phyloP scores from a whole-genome alignment of 2,329 filamentous ascomycete species.

The Triangularia verruculosa region DNA sequence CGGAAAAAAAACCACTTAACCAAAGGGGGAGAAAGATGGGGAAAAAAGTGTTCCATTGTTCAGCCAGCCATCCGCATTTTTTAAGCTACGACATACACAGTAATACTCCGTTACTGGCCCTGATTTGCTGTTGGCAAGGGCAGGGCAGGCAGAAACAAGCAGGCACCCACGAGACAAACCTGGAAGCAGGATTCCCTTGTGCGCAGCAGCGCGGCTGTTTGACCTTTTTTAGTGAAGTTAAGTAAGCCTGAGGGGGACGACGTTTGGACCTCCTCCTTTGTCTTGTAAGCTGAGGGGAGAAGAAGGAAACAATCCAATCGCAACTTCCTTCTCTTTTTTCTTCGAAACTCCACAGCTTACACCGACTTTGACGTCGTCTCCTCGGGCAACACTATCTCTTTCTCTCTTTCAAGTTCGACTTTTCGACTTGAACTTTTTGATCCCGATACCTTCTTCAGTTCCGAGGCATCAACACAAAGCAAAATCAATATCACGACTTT shows the following conservation, averaged over 20 bases:
- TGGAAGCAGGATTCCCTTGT: not conserved
- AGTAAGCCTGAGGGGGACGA: not conserved
- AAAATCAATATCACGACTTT: not conserved
- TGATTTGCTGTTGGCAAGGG: not conserved
- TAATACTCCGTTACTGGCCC: not conserved
- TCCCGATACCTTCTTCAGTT: not conserved
- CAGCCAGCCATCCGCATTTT: conserved; percentile 7
- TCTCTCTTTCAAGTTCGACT: not conserved
- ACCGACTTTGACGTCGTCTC: not conserved
- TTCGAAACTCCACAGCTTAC: not conserved
- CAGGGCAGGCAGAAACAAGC: not conserved
- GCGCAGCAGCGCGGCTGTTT: not conserved
- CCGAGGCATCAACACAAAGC: not conserved
- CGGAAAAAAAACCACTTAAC: conserved; percentile 10
- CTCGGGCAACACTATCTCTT: not conserved
- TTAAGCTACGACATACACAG: not conserved
- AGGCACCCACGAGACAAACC: not conserved
- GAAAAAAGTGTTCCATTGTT: not conserved
- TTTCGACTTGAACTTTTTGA: not conserved
- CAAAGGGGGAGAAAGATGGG: not conserved
- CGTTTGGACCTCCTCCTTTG: not conserved
- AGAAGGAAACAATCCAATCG: not conserved
- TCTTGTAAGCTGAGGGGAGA: not conserved
- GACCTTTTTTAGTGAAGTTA: not conserved
- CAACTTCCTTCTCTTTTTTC: not conserved